Evolutionary conservation across 106 monocot genomes (phyloP), one percentile per base, ranked within the genome.

Genomic region (Dendrobium chrysotoxum): DNA sequence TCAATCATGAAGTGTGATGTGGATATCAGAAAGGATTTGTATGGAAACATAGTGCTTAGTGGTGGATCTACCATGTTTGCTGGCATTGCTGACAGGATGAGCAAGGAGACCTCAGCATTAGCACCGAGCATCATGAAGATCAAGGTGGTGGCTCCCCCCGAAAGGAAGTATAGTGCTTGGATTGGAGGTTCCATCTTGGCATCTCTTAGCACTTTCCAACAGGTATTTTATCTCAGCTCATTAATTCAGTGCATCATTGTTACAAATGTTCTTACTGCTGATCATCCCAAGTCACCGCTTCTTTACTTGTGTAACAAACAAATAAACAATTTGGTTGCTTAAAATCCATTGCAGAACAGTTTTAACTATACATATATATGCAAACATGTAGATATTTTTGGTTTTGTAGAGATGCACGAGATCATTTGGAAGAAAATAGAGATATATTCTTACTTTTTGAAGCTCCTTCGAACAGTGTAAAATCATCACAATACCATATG

Each of bases 151-250:
- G 76, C 76, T 76, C 76, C 76, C 5, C 76, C 76, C 5, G 76
- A 76, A 50, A 76, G 76, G 40, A 76, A 76, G 47, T 76, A 76
- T 11, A 76, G 76, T 50, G 76, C 47, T 50, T 76, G 76, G 76
- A 76, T 76, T 50, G 76, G 76, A 17, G 76, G 76, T 46, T 76
- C 76, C 20, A 76, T 76, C 47, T 50, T 76, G 13, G 76, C 76
- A 25, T 76, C 47, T 44, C 40, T 76, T n/a, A 50, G 76, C 26
- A 76, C 76, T 12, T 76, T 76, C 26, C 76, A 76, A 21, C 76
- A 76, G 76, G 76, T 76, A 50, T 50, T 12, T 50, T 50, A 50
- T 65, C 23, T 65, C 7, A 25, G 1, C 64, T 65, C 26, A 65
- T 25, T 26, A 25, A 25, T 65, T 26, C 25, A 7, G 3, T 61